Evolutionary conservation across 1,284 basidiomycete genomes (phyloP).

Genomic region (Heliocybe sulcata): DNA sequence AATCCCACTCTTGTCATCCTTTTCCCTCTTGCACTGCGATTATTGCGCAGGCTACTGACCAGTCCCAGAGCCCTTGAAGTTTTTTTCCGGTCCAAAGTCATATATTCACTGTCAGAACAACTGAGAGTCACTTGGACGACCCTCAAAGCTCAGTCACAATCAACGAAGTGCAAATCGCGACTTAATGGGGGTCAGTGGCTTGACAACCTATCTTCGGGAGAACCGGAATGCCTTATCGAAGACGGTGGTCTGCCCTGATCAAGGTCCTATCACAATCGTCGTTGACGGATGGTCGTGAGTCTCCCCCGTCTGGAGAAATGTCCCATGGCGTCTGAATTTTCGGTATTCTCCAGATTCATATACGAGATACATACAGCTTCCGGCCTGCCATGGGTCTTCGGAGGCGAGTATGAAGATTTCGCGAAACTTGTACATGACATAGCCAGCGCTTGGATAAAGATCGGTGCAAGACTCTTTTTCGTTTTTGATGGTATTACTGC

Average conservation of each 20-base stretch:
- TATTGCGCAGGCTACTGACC: too few species aligned
- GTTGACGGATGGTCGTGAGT: conserved; percentile 90
- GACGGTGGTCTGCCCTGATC: conserved; percentile 29
- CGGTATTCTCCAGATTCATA: conserved; percentile 54
- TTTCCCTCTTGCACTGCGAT: background rate
- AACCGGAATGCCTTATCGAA: conserved; percentile 55
- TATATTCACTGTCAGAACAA: too few species aligned
- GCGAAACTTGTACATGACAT: conserved; percentile 41
- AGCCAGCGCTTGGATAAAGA: conserved; percentile 61
- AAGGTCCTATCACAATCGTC: conserved; percentile 38
- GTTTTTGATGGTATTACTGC: conserved; percentile 82
- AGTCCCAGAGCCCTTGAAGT: too few species aligned
- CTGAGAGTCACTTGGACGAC: too few species aligned
- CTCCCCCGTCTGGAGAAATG: background rate
- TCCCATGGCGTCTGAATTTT: conserved; percentile 7
- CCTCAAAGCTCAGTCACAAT: background rate
- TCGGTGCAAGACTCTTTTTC: conserved; percentile 74
- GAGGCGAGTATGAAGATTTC: conserved; percentile 74
- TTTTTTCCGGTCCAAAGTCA: too few species aligned
- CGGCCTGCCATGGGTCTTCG: conserved; percentile 76
- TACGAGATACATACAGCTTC: conserved; percentile 62
- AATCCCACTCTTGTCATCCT: conserved; percentile 32
- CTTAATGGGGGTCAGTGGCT: conserved; percentile 75
- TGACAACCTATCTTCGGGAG: conserved; percentile 75
- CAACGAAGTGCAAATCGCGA: background rate